phyloP scores from a whole-genome alignment of 2,329 filamentous ascomycete species.

The Eutypa lata region DNA sequence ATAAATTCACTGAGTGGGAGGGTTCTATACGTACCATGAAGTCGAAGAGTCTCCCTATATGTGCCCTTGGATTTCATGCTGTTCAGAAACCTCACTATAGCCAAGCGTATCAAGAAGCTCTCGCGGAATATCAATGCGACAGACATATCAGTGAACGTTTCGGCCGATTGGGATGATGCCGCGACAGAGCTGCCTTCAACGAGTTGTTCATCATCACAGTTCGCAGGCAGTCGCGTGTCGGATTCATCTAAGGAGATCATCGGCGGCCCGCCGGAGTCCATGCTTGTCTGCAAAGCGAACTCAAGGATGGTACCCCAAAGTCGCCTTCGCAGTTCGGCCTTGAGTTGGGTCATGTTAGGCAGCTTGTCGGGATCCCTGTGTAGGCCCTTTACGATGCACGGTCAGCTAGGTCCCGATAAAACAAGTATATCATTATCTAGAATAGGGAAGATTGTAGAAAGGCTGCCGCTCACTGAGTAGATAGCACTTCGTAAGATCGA shows the following conservation, averaged over 20 bases:
- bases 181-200: slow-evolving; percentile 35
- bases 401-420: background rate
- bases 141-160: slow-evolving; percentile 45
- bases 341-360: slow-evolving; percentile 42
- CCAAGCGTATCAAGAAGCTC: slow-evolving; percentile 41
- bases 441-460: background rate
- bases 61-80: slow-evolving; percentile 31
- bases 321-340: slow-evolving; percentile 52
- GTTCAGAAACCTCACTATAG: slow-evolving; percentile 41
- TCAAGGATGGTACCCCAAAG: slow-evolving; percentile 57
- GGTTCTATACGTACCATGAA: slow-evolving; percentile 29
- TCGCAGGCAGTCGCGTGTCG: slow-evolving; percentile 47
- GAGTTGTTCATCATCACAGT: slow-evolving; percentile 51
- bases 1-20: background rate
- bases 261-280: slow-evolving; percentile 50
- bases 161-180: slow-evolving; percentile 5
- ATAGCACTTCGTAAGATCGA: slow-evolving; percentile 51
- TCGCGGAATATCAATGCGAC: slow-evolving; percentile 45
- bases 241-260: slow-evolving; percentile 45
- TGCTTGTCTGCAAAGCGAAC: slow-evolving; percentile 47
- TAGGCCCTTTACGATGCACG: slow-evolving; percentile 35
- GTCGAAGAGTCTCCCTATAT: slow-evolving; percentile 42
- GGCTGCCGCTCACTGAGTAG: slow-evolving; percentile 33
- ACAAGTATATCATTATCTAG: too few species aligned
- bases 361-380: slow-evolving; percentile 54